Evolutionary conservation across 176 grass and related monocot species (phyloP).

Genomic region (Bothriochloa decipiens): DNA sequence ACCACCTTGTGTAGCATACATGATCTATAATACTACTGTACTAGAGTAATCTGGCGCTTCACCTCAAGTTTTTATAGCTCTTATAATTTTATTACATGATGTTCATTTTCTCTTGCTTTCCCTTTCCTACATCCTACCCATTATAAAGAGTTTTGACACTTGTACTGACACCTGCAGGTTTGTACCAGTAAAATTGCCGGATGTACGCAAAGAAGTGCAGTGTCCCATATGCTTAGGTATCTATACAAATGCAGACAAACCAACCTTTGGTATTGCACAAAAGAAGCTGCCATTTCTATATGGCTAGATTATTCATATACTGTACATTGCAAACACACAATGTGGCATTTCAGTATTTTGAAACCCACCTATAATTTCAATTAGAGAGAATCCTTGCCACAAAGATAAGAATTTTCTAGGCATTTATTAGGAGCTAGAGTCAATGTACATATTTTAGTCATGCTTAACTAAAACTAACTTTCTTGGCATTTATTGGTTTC

Average conservation of each 20-base stretch:
- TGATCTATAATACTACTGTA: neutral
- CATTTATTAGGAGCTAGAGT: constrained; percentile 11
- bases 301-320: constrained; percentile 1
- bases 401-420: neutral
- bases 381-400: neutral
- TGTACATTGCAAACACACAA: neutral
- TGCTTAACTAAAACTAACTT: constrained; percentile 10
- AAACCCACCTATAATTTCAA: neutral
- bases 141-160: neutral
- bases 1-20: neutral
- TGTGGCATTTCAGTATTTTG: constrained; percentile 15
- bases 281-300: constrained; percentile 13
- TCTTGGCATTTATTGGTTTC: neutral
- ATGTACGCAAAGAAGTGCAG: constrained; percentile 65
- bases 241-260: neutral
- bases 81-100: neutral
- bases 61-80: neutral
- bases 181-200: constrained; percentile 51
- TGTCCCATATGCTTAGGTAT: constrained; percentile 75
- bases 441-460: constrained; percentile 10
- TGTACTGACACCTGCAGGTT: constrained; percentile 42
- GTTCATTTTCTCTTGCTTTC: constrained; percentile 6
- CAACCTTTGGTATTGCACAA: constrained; percentile 1
- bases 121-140: neutral
- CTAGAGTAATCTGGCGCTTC: neutral